Percentiles rank a stretch among this genome's conserved stretches.
Conservation (phyloP, 345 rosid genomes). For the Moricandia arvensis region DNA sequence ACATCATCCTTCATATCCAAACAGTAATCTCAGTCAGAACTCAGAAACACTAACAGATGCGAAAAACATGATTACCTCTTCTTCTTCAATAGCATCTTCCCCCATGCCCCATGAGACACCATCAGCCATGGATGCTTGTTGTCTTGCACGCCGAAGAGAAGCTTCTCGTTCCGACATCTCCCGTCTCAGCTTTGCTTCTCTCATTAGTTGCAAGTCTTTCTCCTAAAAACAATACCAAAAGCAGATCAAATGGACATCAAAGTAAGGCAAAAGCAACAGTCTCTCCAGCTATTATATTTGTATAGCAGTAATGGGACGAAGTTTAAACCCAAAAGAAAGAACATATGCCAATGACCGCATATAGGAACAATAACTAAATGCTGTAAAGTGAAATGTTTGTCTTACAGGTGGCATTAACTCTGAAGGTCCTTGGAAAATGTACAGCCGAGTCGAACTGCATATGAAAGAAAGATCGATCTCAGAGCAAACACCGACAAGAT, state of each 20-base stretch:
- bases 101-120: constrained; percentile 99
- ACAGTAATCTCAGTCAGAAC: constrained; percentile 4
- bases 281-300: not conserved
- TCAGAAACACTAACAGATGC: not conserved
- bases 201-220: constrained; percentile 55
- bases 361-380: not conserved
- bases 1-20: constrained; percentile 60
- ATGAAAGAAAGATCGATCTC: constrained; percentile 11
- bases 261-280: not conserved
- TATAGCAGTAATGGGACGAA: not conserved
- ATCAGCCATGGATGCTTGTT: constrained; percentile 75
- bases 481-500: not conserved
- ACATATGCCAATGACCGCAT: not conserved
- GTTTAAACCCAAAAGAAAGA: not conserved
- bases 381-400: not conserved
- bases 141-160: constrained; percentile 83
- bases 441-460: constrained; percentile 63
- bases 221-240: constrained; percentile 45
- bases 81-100: constrained; percentile 97
- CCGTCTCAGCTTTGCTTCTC: constrained; percentile 57
- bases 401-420: constrained; percentile 90
- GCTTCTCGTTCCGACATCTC: constrained; percentile 73
- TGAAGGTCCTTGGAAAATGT: constrained; percentile 89
- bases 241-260: not conserved
- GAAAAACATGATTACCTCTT: constrained; percentile 50